phyloP scores from a whole-genome alignment of 176 grass and related monocot species.

The Hordeum marinum region DNA sequence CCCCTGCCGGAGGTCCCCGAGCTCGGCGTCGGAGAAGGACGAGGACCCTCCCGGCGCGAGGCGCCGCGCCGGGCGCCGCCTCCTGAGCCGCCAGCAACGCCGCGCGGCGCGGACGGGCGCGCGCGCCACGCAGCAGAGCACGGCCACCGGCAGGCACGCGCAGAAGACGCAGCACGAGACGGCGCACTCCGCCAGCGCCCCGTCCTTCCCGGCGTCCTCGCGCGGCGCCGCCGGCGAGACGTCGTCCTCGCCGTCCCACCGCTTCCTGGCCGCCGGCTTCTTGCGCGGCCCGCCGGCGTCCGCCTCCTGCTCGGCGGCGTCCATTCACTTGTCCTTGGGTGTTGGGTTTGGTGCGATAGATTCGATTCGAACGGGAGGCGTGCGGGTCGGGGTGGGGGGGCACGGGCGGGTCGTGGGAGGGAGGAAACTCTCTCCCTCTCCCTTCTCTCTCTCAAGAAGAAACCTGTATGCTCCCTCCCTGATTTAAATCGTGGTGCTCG shows the following conservation, averaged over 20 bases:
- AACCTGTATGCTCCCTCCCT: neutral
- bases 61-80: neutral
- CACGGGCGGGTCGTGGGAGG: neutral
- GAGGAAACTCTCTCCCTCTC: neutral
- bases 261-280: constrained; percentile 20
- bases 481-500: neutral
- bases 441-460: neutral
- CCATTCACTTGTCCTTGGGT: neutral
- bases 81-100: constrained; percentile 22
- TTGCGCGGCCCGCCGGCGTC: neutral
- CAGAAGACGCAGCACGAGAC: constrained; percentile 55
- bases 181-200: constrained; percentile 59
- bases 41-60: constrained; percentile 39
- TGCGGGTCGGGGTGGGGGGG: neutral
- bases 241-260: neutral
- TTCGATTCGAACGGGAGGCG: neutral
- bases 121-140: constrained; percentile 55
- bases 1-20: constrained; percentile 32
- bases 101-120: constrained; percentile 45
- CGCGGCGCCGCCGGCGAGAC: constrained; percentile 21
- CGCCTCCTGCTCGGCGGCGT: neutral
- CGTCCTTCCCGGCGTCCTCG: neutral
- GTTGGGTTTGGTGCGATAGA: neutral
- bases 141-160: constrained; percentile 57
- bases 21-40: constrained; percentile 61